phyloP scores from a whole-genome alignment of 108 stramenopile species.

The Chaetoceros tenuissimus region DNA sequence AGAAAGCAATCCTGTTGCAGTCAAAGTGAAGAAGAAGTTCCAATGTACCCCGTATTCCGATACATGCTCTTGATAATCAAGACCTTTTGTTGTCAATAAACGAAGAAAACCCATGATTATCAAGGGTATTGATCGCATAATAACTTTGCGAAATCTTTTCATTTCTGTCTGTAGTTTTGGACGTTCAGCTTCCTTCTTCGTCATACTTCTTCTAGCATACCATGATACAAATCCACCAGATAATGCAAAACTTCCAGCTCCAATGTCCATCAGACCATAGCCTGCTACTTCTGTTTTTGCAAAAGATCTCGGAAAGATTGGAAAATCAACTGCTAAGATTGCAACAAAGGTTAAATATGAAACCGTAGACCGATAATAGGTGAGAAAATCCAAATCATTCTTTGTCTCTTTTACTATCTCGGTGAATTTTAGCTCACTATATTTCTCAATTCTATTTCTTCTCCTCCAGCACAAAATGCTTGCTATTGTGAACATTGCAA shows the following conservation, averaged over 20 bases:
- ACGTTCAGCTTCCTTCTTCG: not conserved
- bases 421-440: not conserved
- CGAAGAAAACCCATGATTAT: conserved; percentile 60
- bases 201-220: conserved; percentile 5
- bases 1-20: conserved; percentile 21
- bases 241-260: conserved; percentile 85
- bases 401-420: conserved; percentile 1
- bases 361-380: conserved; percentile 58
- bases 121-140: conserved; percentile 46
- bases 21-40: conserved; percentile 97
- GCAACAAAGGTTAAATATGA: conserved; percentile 78
- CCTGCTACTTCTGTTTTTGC: conserved; percentile 89
- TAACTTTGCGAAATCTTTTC: conserved; percentile 7
- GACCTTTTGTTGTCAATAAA: conserved; percentile 57
- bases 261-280: conserved; percentile 94
- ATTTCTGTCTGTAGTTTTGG: not conserved
- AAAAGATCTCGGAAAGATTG: conserved; percentile 86
- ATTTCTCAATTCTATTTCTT: conserved; percentile 2
- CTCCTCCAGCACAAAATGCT: not conserved
- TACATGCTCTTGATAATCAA: conserved; percentile 92
- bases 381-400: conserved; percentile 35
- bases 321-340: conserved; percentile 90
- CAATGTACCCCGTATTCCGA: conserved; percentile 98
- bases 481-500: conserved; percentile 1
- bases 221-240: conserved; percentile 61